Evolutionary conservation across 2,329 filamentous ascomycete species (phyloP).

Genomic region (Colletotrichum sp.): DNA sequence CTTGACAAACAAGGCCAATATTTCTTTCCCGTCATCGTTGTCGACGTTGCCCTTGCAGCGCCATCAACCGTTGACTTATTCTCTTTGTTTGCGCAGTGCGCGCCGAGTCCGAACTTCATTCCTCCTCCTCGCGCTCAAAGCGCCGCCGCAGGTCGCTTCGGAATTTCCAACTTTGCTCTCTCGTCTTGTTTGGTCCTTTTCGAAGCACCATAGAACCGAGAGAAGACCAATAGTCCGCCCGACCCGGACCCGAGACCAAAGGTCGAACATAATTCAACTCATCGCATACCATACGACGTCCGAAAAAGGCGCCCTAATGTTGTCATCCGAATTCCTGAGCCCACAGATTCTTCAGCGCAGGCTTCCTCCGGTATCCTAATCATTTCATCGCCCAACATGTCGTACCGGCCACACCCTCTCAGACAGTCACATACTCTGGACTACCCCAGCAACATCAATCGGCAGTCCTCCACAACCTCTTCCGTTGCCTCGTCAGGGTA

Average conservation of each 20-base stretch:
- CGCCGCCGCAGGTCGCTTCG: not conserved
- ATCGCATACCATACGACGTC: conserved; percentile 5
- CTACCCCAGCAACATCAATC: conserved; percentile 48
- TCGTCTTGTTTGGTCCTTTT: not conserved
- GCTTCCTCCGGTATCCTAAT: conserved; percentile 24
- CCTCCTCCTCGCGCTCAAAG: not conserved
- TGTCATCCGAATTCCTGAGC: conserved; percentile 27
- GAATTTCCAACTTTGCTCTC: not conserved
- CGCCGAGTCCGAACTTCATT: conserved; percentile 4
- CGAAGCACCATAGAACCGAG: not conserved
- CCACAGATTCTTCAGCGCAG: conserved; percentile 26
- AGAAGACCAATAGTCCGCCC: not conserved
- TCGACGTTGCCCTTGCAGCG: not conserved
- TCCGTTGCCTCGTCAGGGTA: conserved; percentile 75
- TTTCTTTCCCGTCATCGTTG: not conserved
- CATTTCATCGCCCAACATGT: conserved; percentile 45
- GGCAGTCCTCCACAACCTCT: conserved; percentile 73
- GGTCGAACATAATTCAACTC: conserved; percentile 3
- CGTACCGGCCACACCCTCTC: conserved; percentile 62
- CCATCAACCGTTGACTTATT: not conserved
- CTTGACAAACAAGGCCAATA: not conserved
- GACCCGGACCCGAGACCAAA: not conserved
- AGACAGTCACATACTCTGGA: conserved; percentile 61
- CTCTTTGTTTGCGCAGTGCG: conserved; percentile 18
- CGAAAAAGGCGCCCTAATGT: conserved; percentile 28